Base-by-base conservation (phyloP, 148 eudicot species). In the Cornus suecica region DNA sequence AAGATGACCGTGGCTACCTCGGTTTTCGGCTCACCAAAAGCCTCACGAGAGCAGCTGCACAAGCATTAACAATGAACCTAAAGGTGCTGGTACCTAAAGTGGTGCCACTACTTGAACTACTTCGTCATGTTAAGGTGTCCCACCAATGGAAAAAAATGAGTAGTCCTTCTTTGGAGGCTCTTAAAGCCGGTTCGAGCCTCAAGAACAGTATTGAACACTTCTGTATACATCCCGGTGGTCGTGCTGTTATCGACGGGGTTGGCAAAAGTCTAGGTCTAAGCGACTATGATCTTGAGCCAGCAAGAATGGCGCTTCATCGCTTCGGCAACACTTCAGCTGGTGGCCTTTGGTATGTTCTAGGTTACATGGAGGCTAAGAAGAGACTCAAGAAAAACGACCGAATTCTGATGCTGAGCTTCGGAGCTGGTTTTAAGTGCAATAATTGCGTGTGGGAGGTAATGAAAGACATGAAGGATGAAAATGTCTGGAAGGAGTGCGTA, bases 371-470 rank as follows among this genome's bases (percentile, higher is more conserved):
- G 72, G 72, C 60, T 5, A 69, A 69, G 72, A 41, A 69, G 54
- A 42, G 72, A 29, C 29, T 69, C 11, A 63, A 74, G 58, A 63
- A 34, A 22, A 71, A 71, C 0, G 70, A 75, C 26, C 45, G 27
- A 20, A 15, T 75, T 30, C 51, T 65, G 71, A 75, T 75, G 77
- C 27, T 75, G 7, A 75, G 77, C 29, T 75, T 75, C n/a, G 77
- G 77, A 27, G 77, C 77, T 23, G 77, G 77, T 20, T 65, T 75
- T 16, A 75, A 75, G 61, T 65, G 70, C 24, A 75, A 75, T 63
- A 75, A n/a, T 27, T 75, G 77, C 22, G 24, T 75, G 56, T 75
- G 77, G 77, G 77, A 75, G 61, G 77, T 75, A 1, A 16, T 41
- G 11, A 37, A 2, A 31, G 77, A 75, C n/a, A 1, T 75, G 77